A percentile compares a stretch with the other conserved stretches of the same genome.
phyloP scores from a whole-genome alignment of 2,329 filamentous ascomycete genomes.

The Alternaria novae-zelandiae region DNA sequence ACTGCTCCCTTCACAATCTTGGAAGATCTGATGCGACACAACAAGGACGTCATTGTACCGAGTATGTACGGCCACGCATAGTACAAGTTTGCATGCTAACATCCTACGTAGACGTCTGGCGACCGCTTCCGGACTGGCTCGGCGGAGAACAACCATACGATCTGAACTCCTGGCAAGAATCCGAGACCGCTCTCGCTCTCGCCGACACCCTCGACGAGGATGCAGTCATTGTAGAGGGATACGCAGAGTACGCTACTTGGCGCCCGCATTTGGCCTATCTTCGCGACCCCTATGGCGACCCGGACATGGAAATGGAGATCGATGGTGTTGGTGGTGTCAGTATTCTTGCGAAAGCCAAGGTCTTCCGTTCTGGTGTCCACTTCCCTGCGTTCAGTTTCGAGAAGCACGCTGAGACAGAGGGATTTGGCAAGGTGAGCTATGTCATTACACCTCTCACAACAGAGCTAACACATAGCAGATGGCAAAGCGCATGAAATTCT shows the following conservation, averaged over 20 bases:
- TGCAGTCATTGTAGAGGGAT: slow-evolving; percentile 97
- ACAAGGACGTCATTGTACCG: slow-evolving; percentile 97
- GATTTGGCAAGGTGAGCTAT: slow-evolving; percentile 86
- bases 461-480: slow-evolving; percentile 66
- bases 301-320: slow-evolving; percentile 99
- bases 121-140: slow-evolving; percentile 97
- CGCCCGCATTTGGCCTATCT: slow-evolving; percentile 95
- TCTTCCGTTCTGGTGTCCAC: slow-evolving; percentile 93
- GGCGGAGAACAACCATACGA: slow-evolving; percentile 98
- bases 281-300: slow-evolving; percentile 94
- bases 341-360: slow-evolving; percentile 93
- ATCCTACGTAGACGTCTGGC: slow-evolving; percentile 74
- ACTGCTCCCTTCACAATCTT: slow-evolving; percentile 96
- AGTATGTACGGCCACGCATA: slow-evolving; percentile 62
- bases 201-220: slow-evolving; percentile 97
- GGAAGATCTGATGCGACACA: slow-evolving; percentile 97
- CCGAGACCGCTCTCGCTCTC: slow-evolving; percentile 90
- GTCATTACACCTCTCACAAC: neutral
- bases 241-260: slow-evolving; percentile 99
- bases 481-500: slow-evolving; percentile 95
- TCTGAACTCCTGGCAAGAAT: slow-evolving; percentile 99
- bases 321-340: slow-evolving; percentile 97
- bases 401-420: slow-evolving; percentile 97
- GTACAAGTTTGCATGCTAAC: slow-evolving; percentile 20
- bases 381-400: slow-evolving; percentile 99